phyloP scores from a whole-genome alignment of 2,329 filamentous ascomycete species.

The Immersiporthe knoxdaviesiana region DNA sequence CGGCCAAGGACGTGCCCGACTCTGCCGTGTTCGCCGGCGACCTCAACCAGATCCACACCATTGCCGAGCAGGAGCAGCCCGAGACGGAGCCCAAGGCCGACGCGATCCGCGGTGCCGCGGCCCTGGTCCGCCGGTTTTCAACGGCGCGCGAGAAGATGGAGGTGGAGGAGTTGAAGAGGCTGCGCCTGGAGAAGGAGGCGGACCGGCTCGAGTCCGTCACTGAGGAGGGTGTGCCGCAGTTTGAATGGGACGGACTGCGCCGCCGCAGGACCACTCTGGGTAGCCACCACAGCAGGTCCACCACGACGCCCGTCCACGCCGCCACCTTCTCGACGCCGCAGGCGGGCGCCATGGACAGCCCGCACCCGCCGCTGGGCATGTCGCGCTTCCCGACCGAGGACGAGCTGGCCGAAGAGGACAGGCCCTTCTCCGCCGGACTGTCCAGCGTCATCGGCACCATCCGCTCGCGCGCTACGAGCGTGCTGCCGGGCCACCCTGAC shows the following conservation, averaged over 20 bases:
- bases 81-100: conserved; percentile 96
- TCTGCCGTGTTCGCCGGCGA: conserved; percentile 90
- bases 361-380: conserved; percentile 84
- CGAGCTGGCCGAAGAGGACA: conserved; percentile 59
- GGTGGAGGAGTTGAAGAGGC: conserved; percentile 73
- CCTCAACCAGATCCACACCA: conserved; percentile 91
- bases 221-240: conserved; percentile 70
- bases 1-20: conserved; percentile 95
- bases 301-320: conserved; percentile 37
- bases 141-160: conserved; percentile 76
- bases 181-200: conserved; percentile 76
- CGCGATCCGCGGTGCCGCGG: conserved; percentile 87
- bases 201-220: conserved; percentile 74
- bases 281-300: conserved; percentile 44
- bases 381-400: conserved; percentile 75
- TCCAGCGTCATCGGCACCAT: conserved; percentile 63
- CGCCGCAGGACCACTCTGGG: conserved; percentile 60
- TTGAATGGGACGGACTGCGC: conserved; percentile 91
- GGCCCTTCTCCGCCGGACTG: conserved; percentile 51
- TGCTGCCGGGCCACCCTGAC: conserved; percentile 46
- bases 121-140: conserved; percentile 84
- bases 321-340: conserved; percentile 39
- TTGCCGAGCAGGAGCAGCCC: conserved; percentile 93
- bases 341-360: conserved; percentile 33
- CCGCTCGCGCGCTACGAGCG: conserved; percentile 49